Conservation (phyloP, 768 basidiomycete species). For the Leucogyrophana mollusca region DNA sequence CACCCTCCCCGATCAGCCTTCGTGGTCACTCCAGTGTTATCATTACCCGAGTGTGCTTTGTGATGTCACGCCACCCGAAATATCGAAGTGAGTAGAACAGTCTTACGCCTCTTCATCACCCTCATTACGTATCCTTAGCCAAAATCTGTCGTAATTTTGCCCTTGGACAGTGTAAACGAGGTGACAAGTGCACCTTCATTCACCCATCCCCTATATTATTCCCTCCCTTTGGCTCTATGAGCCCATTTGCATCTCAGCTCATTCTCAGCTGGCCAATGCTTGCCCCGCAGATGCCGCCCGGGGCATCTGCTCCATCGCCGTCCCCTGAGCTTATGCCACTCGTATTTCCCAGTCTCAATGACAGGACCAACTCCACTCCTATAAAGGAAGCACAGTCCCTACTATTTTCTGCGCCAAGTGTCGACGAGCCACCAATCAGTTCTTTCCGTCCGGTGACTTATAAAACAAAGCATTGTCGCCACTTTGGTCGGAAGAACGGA, state of each 20-base stretch:
- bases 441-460: slow-evolving; percentile 25
- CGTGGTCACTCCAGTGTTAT: too few relatives aligned
- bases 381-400: too few relatives aligned
- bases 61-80: slow-evolving; percentile 16
- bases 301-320: slow-evolving; percentile 3
- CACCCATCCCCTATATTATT: slow-evolving; percentile 23
- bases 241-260: slow-evolving; percentile 13
- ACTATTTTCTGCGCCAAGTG: too few relatives aligned
- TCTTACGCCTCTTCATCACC: neutral
- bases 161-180: slow-evolving; percentile 36
- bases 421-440: too few relatives aligned
- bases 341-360: neutral
- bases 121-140: slow-evolving; percentile 20
- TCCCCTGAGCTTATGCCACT: neutral
- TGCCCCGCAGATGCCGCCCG: slow-evolving; percentile 11
- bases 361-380: too few relatives aligned
- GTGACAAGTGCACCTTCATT: slow-evolving; percentile 36
- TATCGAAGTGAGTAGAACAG: slow-evolving; percentile 29
- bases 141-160: slow-evolving; percentile 37
- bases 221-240: slow-evolving; percentile 11
- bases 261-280: slow-evolving; percentile 16
- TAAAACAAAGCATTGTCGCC: slow-evolving; percentile 39
- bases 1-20: too few relatives aligned
- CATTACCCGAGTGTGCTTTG: neutral
- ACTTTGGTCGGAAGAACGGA: slow-evolving; percentile 40